Evolutionary conservation across 805 yeast genomes (phyloP), one percentile per base, ranked within the genome.

Genomic region (Sugiyamaella marilandica): DNA sequence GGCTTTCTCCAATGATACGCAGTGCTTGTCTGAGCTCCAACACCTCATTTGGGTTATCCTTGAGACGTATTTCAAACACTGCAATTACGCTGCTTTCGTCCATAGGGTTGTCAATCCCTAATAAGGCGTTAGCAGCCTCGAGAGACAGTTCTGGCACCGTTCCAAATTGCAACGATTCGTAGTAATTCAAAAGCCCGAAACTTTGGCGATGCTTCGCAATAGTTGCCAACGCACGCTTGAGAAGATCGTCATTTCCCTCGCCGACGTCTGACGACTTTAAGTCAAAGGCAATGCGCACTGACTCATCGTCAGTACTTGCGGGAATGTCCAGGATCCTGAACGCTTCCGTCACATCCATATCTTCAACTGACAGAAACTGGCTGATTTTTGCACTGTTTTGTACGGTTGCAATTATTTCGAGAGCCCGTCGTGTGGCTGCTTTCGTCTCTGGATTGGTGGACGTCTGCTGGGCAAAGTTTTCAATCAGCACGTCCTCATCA

Each of bases 271-370:
- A 78, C 1, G 76, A 62, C 54, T 82, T 82, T 41, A 85, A 74
- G 53, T 85, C 83, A 62, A 80, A 86, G 0, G 95, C 91, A 0
- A 95, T 85, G 29, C 82, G 74, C 2, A 88, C 78, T 43, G 86
- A 81, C 56, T 87, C 94, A 62, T 84, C 87, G 54, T 79, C 84
- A 11, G 82, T 80, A 0, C 73, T 67, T 0, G 74, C 73, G 50
- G 75, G 75, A 14, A 80, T 73, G 10, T 78, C 85, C 32, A 85
- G 65, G 1, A 69, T 61, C 0, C 70, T 66, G 58, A 81, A 83
- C 0, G 89, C 87, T 46, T 76, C 76, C 0, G 61, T 61, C 5
- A 74, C 48, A n/a, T 73, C 69, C 50, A 77, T 61, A 2, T 80
- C 81, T 54, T 82, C 83, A 36, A 76, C 70, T 10, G 69, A 32